These are phyloP conservation scores for Emmonsiellopsis sp. DNA, from an alignment of 2,329 filamentous ascomycete species.

Conservation along the genomic window DNA sequence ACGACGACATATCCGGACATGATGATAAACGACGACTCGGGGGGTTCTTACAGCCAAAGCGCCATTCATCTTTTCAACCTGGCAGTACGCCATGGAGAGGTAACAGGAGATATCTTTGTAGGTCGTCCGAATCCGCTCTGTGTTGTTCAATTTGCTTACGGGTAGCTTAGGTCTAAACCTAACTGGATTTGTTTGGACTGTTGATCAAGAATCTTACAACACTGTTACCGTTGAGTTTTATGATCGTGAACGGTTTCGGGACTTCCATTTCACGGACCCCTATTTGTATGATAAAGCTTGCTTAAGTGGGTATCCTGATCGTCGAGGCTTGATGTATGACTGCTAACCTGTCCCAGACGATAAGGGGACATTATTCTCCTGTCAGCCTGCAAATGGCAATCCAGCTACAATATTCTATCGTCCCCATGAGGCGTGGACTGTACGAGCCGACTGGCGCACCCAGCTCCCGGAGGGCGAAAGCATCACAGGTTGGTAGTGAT, in stretches of 20 bases:
- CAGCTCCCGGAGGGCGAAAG: conserved; percentile 79
- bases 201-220: conserved; percentile 86
- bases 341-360: conserved; percentile 43
- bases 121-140: conserved; percentile 8
- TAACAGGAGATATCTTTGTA: conserved; percentile 82
- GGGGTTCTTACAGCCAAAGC: conserved; percentile 50
- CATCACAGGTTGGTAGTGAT: conserved; percentile 45
- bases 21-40: conserved; percentile 44
- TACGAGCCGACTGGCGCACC: conserved; percentile 81
- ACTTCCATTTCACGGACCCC: conserved; percentile 96
- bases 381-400: conserved; percentile 56
- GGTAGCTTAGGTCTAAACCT: conserved; percentile 57
- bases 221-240: conserved; percentile 98
- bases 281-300: conserved; percentile 96
- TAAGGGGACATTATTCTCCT: conserved; percentile 76
- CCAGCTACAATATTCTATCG: conserved; percentile 88
- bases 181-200: conserved; percentile 92
- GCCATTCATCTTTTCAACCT: conserved; percentile 82
- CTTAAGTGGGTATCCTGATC: conserved; percentile 46
- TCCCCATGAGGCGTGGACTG: conserved; percentile 94
- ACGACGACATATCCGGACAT: conserved; percentile 36
- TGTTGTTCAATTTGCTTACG: conserved; percentile 17
- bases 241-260: conserved; percentile 80
- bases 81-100: conserved; percentile 94
- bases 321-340: neutral